A percentile compares a stretch with the other conserved stretches of the same genome.
These are phyloP conservation scores for Begonia masoniana DNA, from an alignment of 306 rosid genomes.

Conservation along the genomic window DNA sequence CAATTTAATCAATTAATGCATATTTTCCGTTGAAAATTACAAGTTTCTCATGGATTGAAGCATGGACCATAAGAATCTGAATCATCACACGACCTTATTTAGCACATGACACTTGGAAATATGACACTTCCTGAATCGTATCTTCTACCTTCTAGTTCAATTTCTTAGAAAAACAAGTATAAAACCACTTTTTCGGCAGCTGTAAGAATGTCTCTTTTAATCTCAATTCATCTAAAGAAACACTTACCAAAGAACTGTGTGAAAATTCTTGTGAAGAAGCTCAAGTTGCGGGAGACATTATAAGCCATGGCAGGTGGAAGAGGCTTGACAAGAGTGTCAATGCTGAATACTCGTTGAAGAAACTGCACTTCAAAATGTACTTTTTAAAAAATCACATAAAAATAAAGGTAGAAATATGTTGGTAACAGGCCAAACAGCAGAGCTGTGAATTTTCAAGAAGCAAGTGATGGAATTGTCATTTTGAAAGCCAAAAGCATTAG, in stretches of 20 bases:
- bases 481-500: no score
- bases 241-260: conserved; percentile 87
- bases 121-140: no score
- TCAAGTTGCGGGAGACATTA: conserved; percentile 83
- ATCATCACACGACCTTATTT: background rate
- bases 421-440: no score
- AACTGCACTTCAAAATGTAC: conserved; percentile 40
- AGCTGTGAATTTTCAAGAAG: no score
- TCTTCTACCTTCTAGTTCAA: background rate
- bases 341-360: conserved; percentile 79
- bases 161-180: background rate
- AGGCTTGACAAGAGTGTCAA: conserved; percentile 87
- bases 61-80: no score
- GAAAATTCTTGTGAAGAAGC: conserved; percentile 93
- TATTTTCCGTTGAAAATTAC: no score
- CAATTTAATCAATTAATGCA: no score
- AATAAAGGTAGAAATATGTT: no score
- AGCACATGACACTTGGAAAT: background rate
- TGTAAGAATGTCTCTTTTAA: background rate
- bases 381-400: no score
- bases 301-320: conserved; percentile 79
- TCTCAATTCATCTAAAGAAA: conserved; percentile 4
- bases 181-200: background rate
- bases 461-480: no score
- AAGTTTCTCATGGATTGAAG: no score